Base-by-base conservation (phyloP, 495 filamentous ascomycete species). In the Aspergillus affinis region DNA sequence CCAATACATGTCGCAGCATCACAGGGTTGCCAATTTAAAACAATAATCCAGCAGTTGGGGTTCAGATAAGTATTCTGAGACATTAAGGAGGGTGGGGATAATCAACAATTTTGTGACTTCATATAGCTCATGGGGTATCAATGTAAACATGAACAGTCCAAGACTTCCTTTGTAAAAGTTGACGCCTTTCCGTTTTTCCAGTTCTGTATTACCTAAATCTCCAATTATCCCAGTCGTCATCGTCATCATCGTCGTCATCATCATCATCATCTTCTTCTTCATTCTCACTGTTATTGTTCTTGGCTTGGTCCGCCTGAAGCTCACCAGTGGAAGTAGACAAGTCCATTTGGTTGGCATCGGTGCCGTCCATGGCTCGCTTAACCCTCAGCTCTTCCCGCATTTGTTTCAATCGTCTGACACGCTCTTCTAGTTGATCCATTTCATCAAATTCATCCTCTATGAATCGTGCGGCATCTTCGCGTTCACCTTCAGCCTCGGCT, bases 391-490 rank as follows among this genome's bases (percentile, higher is more conserved):
- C 75, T 62, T 89, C 86, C 55, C 84, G 77, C 69, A 78, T 86
- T 64, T 93, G 89, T 66, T 92, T 89, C 60, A 98, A 72, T 65
- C 80, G 84, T 65, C 81, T 78, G 8, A 96, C 89, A 45, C 93
- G 82, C 63, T 86, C 85, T 73, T 97, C 94, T 49, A 97, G 81
- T 55, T 85, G 85, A 69, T 94, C 91, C 93, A 98, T 97, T 69
- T 94, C 88, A 54, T 96, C 94, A 69, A 98, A 91, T 71, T 98
- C 94, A 58, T 90, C 87, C 70, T 93, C 87, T 58, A 97, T 71
- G 57, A 87, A 83, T 51, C 89, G 82, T 20, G 85, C 87, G 4
- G 93, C 92, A 66, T 96, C 92, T 66, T 97, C 92, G 21, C 87
- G 87, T 75, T 96, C 91, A 18, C 86, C 90, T 59, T 90, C 92